These are phyloP conservation scores for Boletus speciosus DNA, from an alignment of 768 basidiomycete species.

Conservation along the genomic window DNA sequence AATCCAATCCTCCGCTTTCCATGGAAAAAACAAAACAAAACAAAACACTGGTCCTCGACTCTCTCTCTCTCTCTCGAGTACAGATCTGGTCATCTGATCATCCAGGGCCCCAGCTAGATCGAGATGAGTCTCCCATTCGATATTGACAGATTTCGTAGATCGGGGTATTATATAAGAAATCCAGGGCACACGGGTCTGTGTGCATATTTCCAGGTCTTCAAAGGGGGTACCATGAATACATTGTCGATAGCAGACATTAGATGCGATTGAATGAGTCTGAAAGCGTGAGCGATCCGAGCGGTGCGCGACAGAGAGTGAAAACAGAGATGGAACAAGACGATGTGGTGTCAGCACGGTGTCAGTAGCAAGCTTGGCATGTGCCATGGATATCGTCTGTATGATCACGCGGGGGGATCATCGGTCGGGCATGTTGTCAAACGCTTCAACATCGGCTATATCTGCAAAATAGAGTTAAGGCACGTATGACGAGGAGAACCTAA, in stretches of 20 bases:
- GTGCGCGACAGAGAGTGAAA: constrained; percentile 8
- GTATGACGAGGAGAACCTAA: background rate
- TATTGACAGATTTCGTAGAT: background rate
- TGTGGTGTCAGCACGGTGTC: background rate
- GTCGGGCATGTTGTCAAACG: constrained; percentile 15
- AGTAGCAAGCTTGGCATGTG: background rate
- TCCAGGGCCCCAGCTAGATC: background rate
- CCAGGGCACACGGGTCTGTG: constrained; percentile 4
- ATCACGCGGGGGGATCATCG: constrained; percentile 16
- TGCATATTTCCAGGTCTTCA: constrained; percentile 4
- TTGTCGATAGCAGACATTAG: constrained; percentile 16
- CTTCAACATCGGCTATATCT: constrained; percentile 31
- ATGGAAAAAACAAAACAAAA: no score
- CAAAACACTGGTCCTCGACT: background rate
- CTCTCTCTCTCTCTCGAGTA: background rate
- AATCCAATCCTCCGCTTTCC: background rate
- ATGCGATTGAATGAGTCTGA: constrained; percentile 14
- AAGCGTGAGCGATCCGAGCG: constrained; percentile 9
- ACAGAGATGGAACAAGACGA: background rate
- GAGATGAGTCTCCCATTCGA: background rate
- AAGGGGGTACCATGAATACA: constrained; percentile 20
- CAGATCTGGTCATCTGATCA: no score
- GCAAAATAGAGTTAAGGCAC: constrained; percentile 6
- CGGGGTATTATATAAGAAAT: background rate
- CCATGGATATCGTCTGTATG: constrained; percentile 3